Percentiles rank a stretch among this genome's conserved stretches.
phyloP scores from a whole-genome alignment of 73 alveolate genomes.

The Loxodes magnus region DNA sequence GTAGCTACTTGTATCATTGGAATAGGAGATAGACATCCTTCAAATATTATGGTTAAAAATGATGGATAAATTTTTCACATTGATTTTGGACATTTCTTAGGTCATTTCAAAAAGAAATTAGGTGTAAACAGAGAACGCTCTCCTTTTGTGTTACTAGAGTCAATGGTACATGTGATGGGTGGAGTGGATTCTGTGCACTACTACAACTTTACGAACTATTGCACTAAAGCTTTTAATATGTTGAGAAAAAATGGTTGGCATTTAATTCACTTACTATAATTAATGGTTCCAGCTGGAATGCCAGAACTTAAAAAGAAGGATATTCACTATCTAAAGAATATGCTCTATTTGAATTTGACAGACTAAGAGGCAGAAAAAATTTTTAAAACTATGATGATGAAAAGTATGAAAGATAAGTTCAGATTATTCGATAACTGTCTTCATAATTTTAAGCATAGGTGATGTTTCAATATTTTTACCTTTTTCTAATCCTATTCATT shows the following conservation, averaged over 20 bases:
- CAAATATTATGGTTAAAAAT: constrained; percentile 76
- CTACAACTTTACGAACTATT: constrained; percentile 49
- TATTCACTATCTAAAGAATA: constrained; percentile 43
- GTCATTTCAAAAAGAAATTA: constrained; percentile 74
- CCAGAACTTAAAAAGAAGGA: constrained; percentile 76
- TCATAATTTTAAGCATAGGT: too few relatives aligned
- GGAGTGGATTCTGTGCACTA: constrained; percentile 54
- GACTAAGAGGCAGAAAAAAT: constrained; percentile 61
- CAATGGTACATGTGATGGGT: constrained; percentile 84
- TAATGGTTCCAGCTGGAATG: constrained; percentile 86
- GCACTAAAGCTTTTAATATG: constrained; percentile 66
- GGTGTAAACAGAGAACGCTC: constrained; percentile 90
- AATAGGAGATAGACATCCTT: constrained; percentile 95
- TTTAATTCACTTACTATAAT: constrained; percentile 64
- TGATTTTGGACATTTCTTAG: constrained; percentile 98
- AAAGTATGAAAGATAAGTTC: too few relatives aligned
- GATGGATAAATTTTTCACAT: constrained; percentile 93
- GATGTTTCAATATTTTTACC: too few relatives aligned
- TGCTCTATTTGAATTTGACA: constrained; percentile 25
- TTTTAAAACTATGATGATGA: too few relatives aligned
- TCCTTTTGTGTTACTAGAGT: constrained; percentile 68
- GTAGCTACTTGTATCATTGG: constrained; percentile 93
- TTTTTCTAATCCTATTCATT: too few relatives aligned
- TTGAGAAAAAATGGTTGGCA: constrained; percentile 72
- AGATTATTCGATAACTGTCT: too few relatives aligned